Evolutionary conservation across 2,329 filamentous ascomycete genomes (phyloP), one percentile per base, ranked within the genome.

Genomic region (Apiospora pterosperma): DNA sequence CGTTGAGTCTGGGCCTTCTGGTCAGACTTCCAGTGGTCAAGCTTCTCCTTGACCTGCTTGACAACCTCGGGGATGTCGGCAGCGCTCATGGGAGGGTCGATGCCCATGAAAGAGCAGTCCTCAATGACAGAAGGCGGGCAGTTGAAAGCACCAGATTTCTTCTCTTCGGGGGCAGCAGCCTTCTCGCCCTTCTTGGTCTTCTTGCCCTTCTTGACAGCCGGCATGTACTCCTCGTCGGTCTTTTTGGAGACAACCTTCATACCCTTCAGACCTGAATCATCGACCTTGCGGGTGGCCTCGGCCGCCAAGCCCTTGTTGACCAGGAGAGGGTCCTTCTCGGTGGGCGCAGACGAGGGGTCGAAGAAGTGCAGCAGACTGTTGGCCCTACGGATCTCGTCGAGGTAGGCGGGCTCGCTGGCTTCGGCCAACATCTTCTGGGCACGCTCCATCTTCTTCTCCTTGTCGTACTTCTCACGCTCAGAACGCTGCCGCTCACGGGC

Each of bases 41-140:
- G 85, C 87, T 98, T 98, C 75, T 88, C 92, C 81, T 95, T 93
- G 73, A 98, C 87, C 84, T 97, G 95, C 83, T 97, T 93, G 59
- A 92, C 82, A 16, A 91, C 88, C 66, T 83, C 83, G 31, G 94
- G 89, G 16, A 98, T 89, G 73, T 97, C 95, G 63, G 89, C 85
- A 74, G 93, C 88, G 79, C 88, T 92, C 85, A 95, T 93, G 36
- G 96, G 96, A 62, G 95, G 92, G 66, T 97, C 90, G 70, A 98
- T 88, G 72, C 90, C 90, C 76, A 98, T 86, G 79, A 91, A 91
- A 70, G 88, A 84, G 70, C 97, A 91, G 79, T 97, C 92, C 79
- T 97, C 93, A 60, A 99, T 93, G 70, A 98, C 90, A 65, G 93
- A 92, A 61, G 96, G 91, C 71, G 92, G 95, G 76, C 96, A 88